Base-by-base conservation (phyloP, 2,329 filamentous ascomycete species). In the Trichophyton equinum region DNA sequence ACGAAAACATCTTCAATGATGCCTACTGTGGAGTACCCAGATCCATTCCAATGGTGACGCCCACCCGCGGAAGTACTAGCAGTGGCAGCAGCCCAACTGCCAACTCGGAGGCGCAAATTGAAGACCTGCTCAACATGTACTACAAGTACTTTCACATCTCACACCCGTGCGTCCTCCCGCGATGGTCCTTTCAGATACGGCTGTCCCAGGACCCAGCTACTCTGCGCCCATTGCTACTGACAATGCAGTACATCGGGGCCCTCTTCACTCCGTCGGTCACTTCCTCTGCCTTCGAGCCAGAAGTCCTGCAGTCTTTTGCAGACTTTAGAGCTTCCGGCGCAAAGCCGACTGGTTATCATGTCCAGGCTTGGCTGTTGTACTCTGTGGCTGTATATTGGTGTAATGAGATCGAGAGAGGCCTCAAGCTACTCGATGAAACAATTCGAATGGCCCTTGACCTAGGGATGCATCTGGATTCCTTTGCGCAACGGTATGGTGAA, bases 401-500 rank as follows among this genome's bases (percentile, higher is more conserved):
- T 36, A 61, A 64, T 38, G 62, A 64, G 3, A 62, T 62, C 6
- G 58, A 57, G 9, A 49, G 25, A 11, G 62, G 59, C 3, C 55
- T 60, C 4, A 58, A 57, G 44, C 49, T 62, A 44, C 38, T 65
- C 53, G 59, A 62, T 46, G 33, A 60, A 27, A 44, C 62, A 7
- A 61, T 56, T 20, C 13, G 49, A 11, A 46, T 53, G n/a, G 61
- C 63, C 9, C 25, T 65, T n/a, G 59, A 61, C 2, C 79, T 67
- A 7, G 61, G 58, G 20, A 67, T 68, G 63, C 56, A 65, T 25
- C 59, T 55, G 7, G 49, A 60, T 42, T 51, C 57, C 5, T 68
- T 66, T 49, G 67, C 66, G 18, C 72, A 78, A 0, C 72, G 80
- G 5, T 76, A 88, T 65, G 85, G 86, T 11, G 76, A 79, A 44